Evolutionary conservation across 2,329 filamentous ascomycete genomes (phyloP).

Genomic region (Botrytis squamosa): DNA sequence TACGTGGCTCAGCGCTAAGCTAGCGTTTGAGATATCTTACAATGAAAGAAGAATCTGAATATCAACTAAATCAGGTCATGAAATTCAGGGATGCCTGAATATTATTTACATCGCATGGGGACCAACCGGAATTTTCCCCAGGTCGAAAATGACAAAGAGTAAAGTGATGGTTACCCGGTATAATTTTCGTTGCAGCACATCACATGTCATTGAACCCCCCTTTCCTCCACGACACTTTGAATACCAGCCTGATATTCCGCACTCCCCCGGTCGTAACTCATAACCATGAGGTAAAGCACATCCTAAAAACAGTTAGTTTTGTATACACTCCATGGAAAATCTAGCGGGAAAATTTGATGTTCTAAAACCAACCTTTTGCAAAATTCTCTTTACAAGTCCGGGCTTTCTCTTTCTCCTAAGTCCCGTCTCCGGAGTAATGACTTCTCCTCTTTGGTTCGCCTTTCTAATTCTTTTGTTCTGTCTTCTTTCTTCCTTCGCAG

Average conservation of each 20-base stretch:
- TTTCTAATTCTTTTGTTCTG: slow-evolving; percentile 16
- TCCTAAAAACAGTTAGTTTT: slow-evolving; percentile 38
- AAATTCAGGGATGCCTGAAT: neutral
- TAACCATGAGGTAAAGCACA: slow-evolving; percentile 51
- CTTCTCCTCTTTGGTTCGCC: slow-evolving; percentile 22
- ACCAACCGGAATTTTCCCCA: neutral
- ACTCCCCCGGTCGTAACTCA: slow-evolving; percentile 37
- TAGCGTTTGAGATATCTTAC: neutral
- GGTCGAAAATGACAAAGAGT: neutral
- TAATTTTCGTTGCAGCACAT: neutral
- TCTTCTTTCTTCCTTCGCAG: slow-evolving; percentile 1
- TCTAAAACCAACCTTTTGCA: slow-evolving; percentile 36
- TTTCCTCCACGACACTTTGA: slow-evolving; percentile 6
- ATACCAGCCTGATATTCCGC: slow-evolving; percentile 5
- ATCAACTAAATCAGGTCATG: neutral
- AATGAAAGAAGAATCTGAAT: neutral
- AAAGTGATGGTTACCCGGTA: neutral
- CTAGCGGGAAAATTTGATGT: neutral
- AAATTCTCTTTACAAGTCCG: slow-evolving; percentile 33
- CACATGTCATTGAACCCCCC: too few species aligned
- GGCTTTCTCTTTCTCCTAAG: slow-evolving; percentile 22
- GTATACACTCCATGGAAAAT: neutral
- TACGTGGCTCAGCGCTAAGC: neutral
- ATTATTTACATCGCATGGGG: neutral
- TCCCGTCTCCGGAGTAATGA: slow-evolving; percentile 23